These are phyloP conservation scores for Solanum sejunctum DNA, from an alignment of 257 asterid species.

Conservation along the genomic window DNA sequence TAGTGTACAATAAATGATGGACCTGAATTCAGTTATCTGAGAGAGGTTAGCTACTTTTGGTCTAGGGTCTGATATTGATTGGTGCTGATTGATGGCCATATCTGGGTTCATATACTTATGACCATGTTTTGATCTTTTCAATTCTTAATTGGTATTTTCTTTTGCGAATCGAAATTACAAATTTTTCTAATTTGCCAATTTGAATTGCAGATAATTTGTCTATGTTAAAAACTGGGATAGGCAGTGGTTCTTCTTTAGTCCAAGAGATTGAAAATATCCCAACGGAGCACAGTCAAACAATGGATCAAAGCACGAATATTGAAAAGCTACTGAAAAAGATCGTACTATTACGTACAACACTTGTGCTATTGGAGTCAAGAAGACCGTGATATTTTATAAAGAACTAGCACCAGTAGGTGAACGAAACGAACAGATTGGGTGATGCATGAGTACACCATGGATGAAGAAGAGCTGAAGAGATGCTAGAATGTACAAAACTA, in stretches of 20 bases:
- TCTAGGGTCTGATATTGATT: not conserved
- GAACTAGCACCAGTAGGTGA: slow-evolving; percentile 87
- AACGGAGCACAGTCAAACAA: slow-evolving; percentile 78
- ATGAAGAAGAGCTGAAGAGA: slow-evolving; percentile 68
- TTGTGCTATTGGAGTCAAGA: slow-evolving; percentile 70
- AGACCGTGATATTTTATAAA: slow-evolving; percentile 73
- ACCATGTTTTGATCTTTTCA: not conserved
- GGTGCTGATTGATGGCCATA: not conserved
- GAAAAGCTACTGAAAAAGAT: slow-evolving; percentile 95
- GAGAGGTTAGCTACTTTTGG: no score
- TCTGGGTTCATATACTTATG: not conserved
- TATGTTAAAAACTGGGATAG: slow-evolving; percentile 79
- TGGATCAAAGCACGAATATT: slow-evolving; percentile 68
- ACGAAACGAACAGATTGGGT: slow-evolving; percentile 81
- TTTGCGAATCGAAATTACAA: slow-evolving; percentile 26
- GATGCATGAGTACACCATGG: slow-evolving; percentile 88
- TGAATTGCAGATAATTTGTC: slow-evolving; percentile 51
- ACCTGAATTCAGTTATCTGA: no score
- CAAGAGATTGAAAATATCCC: slow-evolving; percentile 81
- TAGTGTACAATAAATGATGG: no score
- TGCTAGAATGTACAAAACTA: slow-evolving; percentile 42
- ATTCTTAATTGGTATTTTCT: not conserved
- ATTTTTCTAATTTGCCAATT: slow-evolving; percentile 28
- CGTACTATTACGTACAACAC: slow-evolving; percentile 48
- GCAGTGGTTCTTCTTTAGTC: slow-evolving; percentile 90